Conservation (phyloP, 2,329 filamentous ascomycete species). For the Sclerotinia borealis region DNA sequence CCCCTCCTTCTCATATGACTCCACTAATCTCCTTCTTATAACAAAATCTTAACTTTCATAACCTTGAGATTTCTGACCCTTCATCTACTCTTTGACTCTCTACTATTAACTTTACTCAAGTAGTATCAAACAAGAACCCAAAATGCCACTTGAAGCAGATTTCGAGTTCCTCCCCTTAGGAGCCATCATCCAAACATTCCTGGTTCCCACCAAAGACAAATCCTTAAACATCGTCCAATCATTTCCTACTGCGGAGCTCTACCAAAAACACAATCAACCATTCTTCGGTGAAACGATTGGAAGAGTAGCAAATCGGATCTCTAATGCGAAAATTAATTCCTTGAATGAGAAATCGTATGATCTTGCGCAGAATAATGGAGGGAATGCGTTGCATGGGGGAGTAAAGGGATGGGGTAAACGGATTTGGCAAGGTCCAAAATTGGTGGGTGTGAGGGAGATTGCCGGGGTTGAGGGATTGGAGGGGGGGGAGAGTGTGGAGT, state of each 20-base stretch:
- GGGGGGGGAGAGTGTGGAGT: constrained; percentile 61
- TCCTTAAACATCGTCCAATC: constrained; percentile 74
- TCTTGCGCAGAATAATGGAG: constrained; percentile 69
- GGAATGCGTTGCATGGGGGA: constrained; percentile 71
- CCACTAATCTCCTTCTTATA: not conserved
- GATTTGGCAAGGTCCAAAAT: constrained; percentile 65
- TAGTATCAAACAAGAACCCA: not conserved
- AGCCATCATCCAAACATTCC: constrained; percentile 76
- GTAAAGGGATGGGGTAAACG: constrained; percentile 74
- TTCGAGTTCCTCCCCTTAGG: constrained; percentile 68
- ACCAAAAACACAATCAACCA: constrained; percentile 66
- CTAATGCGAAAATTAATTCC: constrained; percentile 60
- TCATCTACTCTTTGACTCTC: no score
- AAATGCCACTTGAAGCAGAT: constrained; percentile 7
- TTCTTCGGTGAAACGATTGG: constrained; percentile 95
- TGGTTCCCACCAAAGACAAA: constrained; percentile 48
- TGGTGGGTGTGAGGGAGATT: constrained; percentile 47
- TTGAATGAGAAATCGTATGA: constrained; percentile 68
- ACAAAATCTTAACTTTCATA: not conserved
- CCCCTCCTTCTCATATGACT: constrained; percentile 5
- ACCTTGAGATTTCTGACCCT: not conserved
- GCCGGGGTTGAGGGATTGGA: constrained; percentile 45
- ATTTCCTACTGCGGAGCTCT: constrained; percentile 70
- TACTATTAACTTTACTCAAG: not conserved
- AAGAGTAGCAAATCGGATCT: constrained; percentile 74